Conservation (phyloP, 1,139 yeast genomes). For the Geotrichum australiense region DNA sequence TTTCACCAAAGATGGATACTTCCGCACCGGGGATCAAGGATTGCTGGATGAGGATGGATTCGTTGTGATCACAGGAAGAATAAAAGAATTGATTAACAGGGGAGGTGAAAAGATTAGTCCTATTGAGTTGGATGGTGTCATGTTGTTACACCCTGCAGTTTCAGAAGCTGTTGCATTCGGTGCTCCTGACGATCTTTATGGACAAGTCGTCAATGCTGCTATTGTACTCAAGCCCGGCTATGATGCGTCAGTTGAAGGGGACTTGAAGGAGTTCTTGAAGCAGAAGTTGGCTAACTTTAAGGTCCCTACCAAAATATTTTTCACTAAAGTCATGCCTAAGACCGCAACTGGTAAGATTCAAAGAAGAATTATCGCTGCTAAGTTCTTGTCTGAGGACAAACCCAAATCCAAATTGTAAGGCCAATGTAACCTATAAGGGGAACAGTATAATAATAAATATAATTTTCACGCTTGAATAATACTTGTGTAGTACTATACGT, state of each 20-base stretch:
- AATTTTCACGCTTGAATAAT: background rate
- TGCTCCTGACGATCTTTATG: slow-evolving; percentile 55
- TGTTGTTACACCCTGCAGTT: slow-evolving; percentile 50
- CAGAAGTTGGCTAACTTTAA: slow-evolving; percentile 48
- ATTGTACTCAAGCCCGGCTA: slow-evolving; percentile 44
- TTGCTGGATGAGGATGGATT: slow-evolving; percentile 52
- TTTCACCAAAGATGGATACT: slow-evolving; percentile 50
- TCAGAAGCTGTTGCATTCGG: slow-evolving; percentile 65
- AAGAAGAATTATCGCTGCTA: slow-evolving; percentile 50
- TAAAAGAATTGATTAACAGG: slow-evolving; percentile 59
- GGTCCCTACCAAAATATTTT: slow-evolving; percentile 48
- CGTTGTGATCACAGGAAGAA: slow-evolving; percentile 53
- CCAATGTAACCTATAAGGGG: too few species aligned
- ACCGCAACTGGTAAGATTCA: slow-evolving; percentile 69
- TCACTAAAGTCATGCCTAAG: slow-evolving; percentile 58
- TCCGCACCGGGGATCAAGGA: slow-evolving; percentile 72
- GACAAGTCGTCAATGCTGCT: slow-evolving; percentile 62
- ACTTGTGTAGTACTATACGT: background rate
- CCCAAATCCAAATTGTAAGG: slow-evolving; percentile 28
- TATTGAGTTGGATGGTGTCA: slow-evolving; percentile 52
- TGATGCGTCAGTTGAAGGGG: slow-evolving; percentile 34
- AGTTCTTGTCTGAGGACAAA: slow-evolving; percentile 26
- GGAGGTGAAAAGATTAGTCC: slow-evolving; percentile 71
- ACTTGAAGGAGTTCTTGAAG: slow-evolving; percentile 41
- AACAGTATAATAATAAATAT: too few species aligned